Evolutionary conservation across 768 basidiomycete genomes (phyloP), one percentile per base, ranked within the genome.

Genomic region (Boletus eberwhitei): DNA sequence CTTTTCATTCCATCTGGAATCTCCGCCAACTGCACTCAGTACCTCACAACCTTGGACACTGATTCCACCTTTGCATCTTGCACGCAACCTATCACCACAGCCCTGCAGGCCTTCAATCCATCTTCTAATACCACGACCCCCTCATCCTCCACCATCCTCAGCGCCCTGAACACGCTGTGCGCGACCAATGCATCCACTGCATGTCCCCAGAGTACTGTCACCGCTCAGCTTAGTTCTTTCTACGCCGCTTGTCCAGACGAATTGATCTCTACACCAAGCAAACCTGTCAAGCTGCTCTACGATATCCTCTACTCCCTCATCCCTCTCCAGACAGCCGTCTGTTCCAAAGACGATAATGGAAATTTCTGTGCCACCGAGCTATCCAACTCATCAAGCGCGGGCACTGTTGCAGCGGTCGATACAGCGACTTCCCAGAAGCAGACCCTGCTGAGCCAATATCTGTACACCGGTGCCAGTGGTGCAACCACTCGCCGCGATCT

Each of bases 251-350:
- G 96, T 78, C 53, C 74, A 1, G 53, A 65, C 19, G 96, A 98
- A 74, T 74, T 99, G 61, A 83, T 82, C 4, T 73, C 79, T 11
- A 64, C 52, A 45, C 65, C 73, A 44, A 80, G 79, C 58, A 1
- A 42, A 1, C 67, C 76, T 24, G 88, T 97, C 43, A 68, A 82
- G 68, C 62, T 71, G 26, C 71, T 81, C 2, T 99, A 98, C 74
- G 95, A 98, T 67, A 74, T 84, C 31, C 74, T 98, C 29, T 99
- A 92, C 75, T 59, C 78, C 54, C 59, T 95, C 42, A 57, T 67
- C 12, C 93, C 94, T 8, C 67, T 96, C 66, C 74, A 73, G 57
- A 60, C 68, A 7, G 86, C 93, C 26, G 66, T 91, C 31, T 98
- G 95, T 74, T 61, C 86, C 43, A 89, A 90, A 78, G 83, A 88